Evolutionary conservation across 1,284 basidiomycete genomes (phyloP).

Genomic region (Pholiota adiposa): DNA sequence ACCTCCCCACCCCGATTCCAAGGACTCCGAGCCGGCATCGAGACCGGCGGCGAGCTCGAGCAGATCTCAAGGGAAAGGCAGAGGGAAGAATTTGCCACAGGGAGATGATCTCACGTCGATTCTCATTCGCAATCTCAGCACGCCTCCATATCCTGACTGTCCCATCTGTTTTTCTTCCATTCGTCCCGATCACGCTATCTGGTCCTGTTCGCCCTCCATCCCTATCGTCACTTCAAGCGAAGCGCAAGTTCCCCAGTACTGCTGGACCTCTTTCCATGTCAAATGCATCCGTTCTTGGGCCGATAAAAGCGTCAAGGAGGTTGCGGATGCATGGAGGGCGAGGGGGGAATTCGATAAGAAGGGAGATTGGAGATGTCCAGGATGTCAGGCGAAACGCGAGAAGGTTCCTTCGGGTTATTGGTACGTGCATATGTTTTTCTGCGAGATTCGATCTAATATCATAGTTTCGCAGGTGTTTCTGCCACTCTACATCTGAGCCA

Average conservation of each 20-base stretch:
- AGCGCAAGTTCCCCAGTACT: conserved; percentile 56
- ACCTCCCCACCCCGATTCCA: neutral
- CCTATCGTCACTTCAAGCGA: conserved; percentile 43
- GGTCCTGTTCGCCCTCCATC: conserved; percentile 75
- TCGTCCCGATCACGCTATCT: conserved; percentile 72
- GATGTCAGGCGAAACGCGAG: conserved; percentile 79
- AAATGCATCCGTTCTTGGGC: conserved; percentile 84
- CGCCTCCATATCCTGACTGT: conserved; percentile 77
- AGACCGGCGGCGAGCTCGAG: neutral
- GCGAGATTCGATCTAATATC: neutral
- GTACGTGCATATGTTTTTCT: conserved; percentile 40
- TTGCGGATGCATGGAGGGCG: conserved; percentile 75
- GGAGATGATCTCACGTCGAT: conserved; percentile 71
- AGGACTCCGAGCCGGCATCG: neutral
- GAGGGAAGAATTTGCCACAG: conserved; percentile 21
- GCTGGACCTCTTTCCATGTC: conserved; percentile 85
- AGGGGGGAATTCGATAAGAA: conserved; percentile 63
- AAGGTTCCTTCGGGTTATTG: conserved; percentile 71
- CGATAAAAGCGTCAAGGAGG: conserved; percentile 76
- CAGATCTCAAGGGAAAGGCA: conserved; percentile 5
- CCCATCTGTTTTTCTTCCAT: conserved; percentile 80
- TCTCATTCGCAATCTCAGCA: conserved; percentile 64
- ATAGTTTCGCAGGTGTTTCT: conserved; percentile 72
- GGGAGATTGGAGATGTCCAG: conserved; percentile 88
- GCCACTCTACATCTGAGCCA: conserved; percentile 74